A percentile compares a stretch with the other conserved stretches of the same genome.
Evolutionary conservation across 345 rosid genomes (phyloP).

Genomic region (Citrus sp.): DNA sequence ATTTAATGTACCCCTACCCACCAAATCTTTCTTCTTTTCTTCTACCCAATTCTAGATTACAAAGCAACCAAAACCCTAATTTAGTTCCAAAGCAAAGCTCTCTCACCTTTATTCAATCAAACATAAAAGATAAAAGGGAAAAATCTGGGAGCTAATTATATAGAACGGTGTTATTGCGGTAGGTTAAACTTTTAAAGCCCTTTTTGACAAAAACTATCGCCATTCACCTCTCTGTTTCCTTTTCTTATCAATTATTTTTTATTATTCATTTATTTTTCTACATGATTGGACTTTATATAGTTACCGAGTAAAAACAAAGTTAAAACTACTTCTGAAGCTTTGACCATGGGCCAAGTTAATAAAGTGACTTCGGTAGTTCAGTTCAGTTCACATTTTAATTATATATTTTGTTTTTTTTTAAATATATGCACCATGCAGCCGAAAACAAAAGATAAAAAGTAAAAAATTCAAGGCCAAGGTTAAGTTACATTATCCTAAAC

Average conservation of each 20-base stretch:
- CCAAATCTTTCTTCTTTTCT: not conserved
- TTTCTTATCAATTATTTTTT: not conserved
- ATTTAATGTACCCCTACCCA: not conserved
- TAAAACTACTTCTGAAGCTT: not conserved
- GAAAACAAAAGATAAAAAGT: too few relatives aligned
- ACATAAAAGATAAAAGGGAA: not conserved
- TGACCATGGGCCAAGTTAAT: not conserved
- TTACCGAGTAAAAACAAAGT: not conserved
- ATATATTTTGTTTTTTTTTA: too few relatives aligned
- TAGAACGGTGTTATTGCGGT: not conserved
- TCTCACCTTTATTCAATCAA: constrained; percentile 1
- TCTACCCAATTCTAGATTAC: not conserved
- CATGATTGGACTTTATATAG: not conserved
- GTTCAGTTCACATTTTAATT: too few relatives aligned
- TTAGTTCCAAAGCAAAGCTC: not conserved
- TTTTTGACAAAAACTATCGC: constrained; percentile 10
- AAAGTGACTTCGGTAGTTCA: too few relatives aligned
- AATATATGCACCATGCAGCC: too few relatives aligned
- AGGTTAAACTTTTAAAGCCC: constrained; percentile 15
- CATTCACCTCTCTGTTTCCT: not conserved
- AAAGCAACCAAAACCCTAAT: not conserved
- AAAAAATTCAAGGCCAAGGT: too few relatives aligned
- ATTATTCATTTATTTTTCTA: not conserved
- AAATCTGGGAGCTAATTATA: not conserved
- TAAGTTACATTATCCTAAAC: too few relatives aligned